Conservation (phyloP, 2,329 filamentous ascomycete species). For the Beauveria asiatica region DNA sequence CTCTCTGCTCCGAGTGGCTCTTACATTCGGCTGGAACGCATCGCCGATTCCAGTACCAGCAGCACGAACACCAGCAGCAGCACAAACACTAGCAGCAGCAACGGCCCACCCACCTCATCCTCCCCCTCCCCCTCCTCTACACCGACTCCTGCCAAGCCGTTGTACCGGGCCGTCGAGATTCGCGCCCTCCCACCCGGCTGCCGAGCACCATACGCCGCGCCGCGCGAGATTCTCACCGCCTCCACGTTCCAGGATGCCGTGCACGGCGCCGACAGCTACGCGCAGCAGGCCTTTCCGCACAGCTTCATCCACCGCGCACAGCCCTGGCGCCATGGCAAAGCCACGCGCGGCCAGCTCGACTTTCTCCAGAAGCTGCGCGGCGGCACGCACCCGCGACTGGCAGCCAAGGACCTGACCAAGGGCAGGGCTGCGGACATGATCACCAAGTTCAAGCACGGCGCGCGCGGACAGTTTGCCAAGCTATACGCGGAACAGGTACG, state of each 20-base stretch:
- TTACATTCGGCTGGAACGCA: conserved; percentile 44
- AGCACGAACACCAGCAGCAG: not conserved
- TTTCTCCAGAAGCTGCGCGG: conserved; percentile 60
- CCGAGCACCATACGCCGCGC: conserved; percentile 57
- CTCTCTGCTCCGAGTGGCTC: conserved; percentile 59
- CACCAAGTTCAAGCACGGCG: conserved; percentile 81
- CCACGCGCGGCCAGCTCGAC: conserved; percentile 56
- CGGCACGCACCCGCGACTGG: conserved; percentile 40
- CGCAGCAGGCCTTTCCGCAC: conserved; percentile 55
- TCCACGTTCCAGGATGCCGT: conserved; percentile 66
- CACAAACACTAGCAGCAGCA: not conserved
- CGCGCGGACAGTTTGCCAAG: conserved; percentile 51
- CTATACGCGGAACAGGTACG: conserved; percentile 45
- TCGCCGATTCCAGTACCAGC: conserved; percentile 14
- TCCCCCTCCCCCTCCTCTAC: not conserved
- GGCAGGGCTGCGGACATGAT: conserved; percentile 86
- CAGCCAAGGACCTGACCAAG: conserved; percentile 54
- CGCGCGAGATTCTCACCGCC: conserved; percentile 58
- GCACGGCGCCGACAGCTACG: conserved; percentile 77
- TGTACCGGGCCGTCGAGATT: conserved; percentile 39
- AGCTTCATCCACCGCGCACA: conserved; percentile 58
- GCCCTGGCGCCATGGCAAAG: conserved; percentile 60
- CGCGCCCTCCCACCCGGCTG: conserved; percentile 35
- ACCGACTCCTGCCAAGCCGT: conserved; percentile 8
- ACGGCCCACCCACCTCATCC: not conserved